A percentile compares a stretch with the other conserved stretches of the same genome.
Evolutionary conservation across 306 rosid genomes (phyloP).

Genomic region (Begonia loranthoides): DNA sequence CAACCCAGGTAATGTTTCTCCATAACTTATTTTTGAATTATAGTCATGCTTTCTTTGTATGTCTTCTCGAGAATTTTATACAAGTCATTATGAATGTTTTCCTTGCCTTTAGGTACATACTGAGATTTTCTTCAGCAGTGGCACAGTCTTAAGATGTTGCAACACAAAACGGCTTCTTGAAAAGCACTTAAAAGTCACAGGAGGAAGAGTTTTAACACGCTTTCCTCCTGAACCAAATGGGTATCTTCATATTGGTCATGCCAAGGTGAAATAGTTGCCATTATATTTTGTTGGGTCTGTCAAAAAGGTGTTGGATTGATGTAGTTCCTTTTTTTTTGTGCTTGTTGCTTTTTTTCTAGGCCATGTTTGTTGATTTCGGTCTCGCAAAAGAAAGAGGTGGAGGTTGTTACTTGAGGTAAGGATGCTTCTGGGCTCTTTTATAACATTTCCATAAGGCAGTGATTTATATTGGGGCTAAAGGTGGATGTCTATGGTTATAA

Average conservation of each 20-base stretch:
- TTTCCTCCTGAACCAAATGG: slow-evolving; percentile 99
- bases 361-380: slow-evolving; percentile 95
- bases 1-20: no score
- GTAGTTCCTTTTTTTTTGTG: slow-evolving; percentile 1
- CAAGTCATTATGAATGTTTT: no score
- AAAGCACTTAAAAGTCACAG: slow-evolving; percentile 54
- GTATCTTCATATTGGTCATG: slow-evolving; percentile 94
- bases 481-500: no score
- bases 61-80: no score
- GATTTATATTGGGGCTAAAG: no score
- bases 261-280: slow-evolving; percentile 45
- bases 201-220: slow-evolving; percentile 75
- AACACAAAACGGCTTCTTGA: slow-evolving; percentile 69
- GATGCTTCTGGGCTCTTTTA: no score
- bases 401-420: slow-evolving; percentile 75
- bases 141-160: slow-evolving; percentile 77
- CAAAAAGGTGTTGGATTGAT: slow-evolving; percentile 2
- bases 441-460: no score
- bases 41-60: no score
- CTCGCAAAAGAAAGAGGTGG: slow-evolving; percentile 92
- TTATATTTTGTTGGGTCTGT: background rate
- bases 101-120: slow-evolving; percentile 67
- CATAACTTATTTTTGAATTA: no score
- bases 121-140: slow-evolving; percentile 72
- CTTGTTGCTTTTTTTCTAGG: slow-evolving; percentile 24